Evolutionary conservation across 192 early-diverging fungal genomes (phyloP), one percentile per base, ranked within the genome.

Genomic region (Ambispora gerdemannii): DNA sequence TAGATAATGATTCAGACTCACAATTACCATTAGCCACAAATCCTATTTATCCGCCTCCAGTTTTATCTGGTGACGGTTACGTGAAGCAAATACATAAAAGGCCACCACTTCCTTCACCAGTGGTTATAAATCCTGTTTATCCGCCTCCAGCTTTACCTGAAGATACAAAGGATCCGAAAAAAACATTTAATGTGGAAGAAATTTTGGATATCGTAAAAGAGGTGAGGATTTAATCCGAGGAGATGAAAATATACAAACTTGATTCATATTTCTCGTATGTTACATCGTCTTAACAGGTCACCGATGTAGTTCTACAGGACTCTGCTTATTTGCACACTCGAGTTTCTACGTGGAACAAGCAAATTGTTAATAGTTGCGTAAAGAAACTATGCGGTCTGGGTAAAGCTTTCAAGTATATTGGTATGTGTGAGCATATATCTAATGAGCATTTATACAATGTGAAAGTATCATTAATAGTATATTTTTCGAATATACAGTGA

Each of bases 351-450:
- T 92, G 91, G 91, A 92, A 90, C 72, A 79, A 81, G 13, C 81
- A 84, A 52, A 89, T 92, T 68, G 85, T 91, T 15, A 86, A 90
- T 63, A 82, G 76, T 55, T 78, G 77, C 19, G 63, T 92, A 32
- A 89, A 92, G 76, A 86, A 81, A 63, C 76, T 92, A 50, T 81
- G 84, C 1, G 80, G 77, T 25, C 80, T 90, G 31, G 86, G 86
- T 74, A 90, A 91, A 75, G 84, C 86, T 28, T 91, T 89, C 75
- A 92, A 92, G 78, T 92, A 91, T 73, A 82, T 92, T 74, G 90
- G 90, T 90, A 78, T 55, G 79, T 38, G 3, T 30, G 27, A 20
- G 17, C 19, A n/a, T 35, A 24, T 38, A n/a, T 64, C 1, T 30
- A 6, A 36, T 49, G 8, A 19, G 32, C 0, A n/a, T 25, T 63